These are phyloP conservation scores for Backusella liffmaniae DNA, from an alignment of 192 early-diverging fungal species.

Conservation along the genomic window DNA sequence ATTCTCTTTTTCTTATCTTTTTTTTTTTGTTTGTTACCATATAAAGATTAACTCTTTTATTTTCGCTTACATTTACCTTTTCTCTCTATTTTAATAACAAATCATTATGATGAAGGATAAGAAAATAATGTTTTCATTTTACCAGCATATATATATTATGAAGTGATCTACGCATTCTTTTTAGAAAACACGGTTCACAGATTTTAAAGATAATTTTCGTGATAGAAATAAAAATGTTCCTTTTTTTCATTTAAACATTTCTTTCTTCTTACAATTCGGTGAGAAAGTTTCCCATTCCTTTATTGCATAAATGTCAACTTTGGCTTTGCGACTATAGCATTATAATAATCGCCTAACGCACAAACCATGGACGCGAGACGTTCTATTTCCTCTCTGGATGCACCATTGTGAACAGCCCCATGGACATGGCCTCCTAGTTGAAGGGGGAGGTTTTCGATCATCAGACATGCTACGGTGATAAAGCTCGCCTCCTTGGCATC, in stretches of 20 bases:
- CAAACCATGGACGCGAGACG: neutral
- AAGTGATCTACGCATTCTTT: neutral
- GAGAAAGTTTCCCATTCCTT: neutral
- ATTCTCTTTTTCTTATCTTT: too few relatives aligned
- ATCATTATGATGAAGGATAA: too few relatives aligned
- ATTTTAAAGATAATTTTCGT: neutral
- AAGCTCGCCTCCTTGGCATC: constrained; percentile 13
- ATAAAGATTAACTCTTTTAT: too few relatives aligned
- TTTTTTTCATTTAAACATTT: neutral
- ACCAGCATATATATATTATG: neutral
- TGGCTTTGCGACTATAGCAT: neutral
- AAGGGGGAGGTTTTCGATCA: neutral
- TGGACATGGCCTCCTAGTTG: constrained; percentile 12
- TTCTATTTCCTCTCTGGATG: constrained; percentile 4
- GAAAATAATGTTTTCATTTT: neutral
- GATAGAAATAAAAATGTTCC: neutral
- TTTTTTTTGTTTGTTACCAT: too few relatives aligned
- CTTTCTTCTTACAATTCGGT: too few relatives aligned
- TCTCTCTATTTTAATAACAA: too few relatives aligned
- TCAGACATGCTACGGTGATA: neutral
- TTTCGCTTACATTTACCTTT: too few relatives aligned
- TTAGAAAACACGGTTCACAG: too few relatives aligned
- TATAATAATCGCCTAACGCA: neutral
- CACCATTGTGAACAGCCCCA: constrained; percentile 21
- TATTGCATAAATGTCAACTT: neutral